phyloP scores from a whole-genome alignment of 2,329 filamentous ascomycete species.

The Alternaria triticina region DNA sequence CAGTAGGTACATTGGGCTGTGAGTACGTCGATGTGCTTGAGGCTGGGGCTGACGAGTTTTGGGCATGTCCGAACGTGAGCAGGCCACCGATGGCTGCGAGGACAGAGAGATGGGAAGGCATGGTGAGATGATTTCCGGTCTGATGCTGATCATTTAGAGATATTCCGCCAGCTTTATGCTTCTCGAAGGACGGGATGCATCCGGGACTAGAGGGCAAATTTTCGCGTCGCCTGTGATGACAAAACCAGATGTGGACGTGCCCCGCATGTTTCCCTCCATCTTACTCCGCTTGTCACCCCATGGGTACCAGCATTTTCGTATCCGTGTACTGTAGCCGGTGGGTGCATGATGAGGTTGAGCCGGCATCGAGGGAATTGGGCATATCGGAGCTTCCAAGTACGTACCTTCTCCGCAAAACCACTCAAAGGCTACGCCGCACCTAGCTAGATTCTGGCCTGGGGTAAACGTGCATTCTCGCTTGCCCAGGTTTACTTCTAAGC shows the following conservation, averaged over 20 bases:
- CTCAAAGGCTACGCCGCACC: background rate
- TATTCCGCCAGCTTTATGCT: background rate
- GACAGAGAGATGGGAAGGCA: conserved; percentile 3
- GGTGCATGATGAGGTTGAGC: background rate
- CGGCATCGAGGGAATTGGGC: background rate
- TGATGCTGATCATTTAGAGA: background rate
- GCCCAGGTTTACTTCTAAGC: background rate
- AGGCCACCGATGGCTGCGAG: background rate
- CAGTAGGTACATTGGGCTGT: conserved; percentile 35
- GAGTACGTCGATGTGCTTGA: conserved; percentile 25
- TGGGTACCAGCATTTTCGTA: background rate
- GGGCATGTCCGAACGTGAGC: background rate
- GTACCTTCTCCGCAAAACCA: background rate
- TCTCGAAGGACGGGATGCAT: background rate
- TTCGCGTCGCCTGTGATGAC: background rate
- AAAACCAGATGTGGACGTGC: background rate
- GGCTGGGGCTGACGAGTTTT: background rate
- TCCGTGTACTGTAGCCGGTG: background rate
- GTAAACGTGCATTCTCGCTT: background rate
- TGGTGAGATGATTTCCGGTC: background rate
- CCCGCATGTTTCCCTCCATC: background rate
- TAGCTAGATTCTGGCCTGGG: background rate
- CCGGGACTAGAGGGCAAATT: background rate
- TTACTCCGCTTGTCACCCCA: background rate
- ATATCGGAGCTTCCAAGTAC: background rate